phyloP scores from a whole-genome alignment of 2,329 filamentous ascomycete genomes.

The Cercospora beticola region DNA sequence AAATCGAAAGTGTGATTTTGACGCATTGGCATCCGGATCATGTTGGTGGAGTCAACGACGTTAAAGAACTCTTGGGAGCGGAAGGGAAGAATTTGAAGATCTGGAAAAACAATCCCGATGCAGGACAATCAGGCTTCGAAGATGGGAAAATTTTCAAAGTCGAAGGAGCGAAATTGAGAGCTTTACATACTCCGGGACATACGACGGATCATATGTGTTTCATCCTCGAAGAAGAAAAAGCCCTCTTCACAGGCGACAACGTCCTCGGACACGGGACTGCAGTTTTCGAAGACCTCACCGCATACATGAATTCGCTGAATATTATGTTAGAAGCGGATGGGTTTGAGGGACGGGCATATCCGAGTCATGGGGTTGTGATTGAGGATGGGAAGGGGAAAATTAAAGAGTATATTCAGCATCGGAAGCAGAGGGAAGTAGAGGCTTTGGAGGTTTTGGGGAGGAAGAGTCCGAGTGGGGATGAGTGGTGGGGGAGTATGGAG shows the following conservation, averaged over 20 bases:
- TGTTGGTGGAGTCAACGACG: conserved; percentile 63
- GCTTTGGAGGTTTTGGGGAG: conserved; percentile 62
- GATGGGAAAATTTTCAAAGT: conserved; percentile 57
- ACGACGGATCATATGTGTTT: conserved; percentile 77
- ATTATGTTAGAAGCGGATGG: conserved; percentile 60
- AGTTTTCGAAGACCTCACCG: conserved; percentile 73
- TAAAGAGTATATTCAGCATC: conserved; percentile 77
- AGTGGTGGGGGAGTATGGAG: conserved; percentile 68
- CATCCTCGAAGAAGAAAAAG: conserved; percentile 71
- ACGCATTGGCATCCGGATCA: conserved; percentile 96
- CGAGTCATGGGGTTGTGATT: conserved; percentile 81
- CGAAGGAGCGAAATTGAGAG: conserved; percentile 65
- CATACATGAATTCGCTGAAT: conserved; percentile 68
- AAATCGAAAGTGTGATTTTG: conserved; percentile 68
- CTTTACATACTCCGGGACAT: conserved; percentile 71
- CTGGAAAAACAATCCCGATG: conserved; percentile 17
- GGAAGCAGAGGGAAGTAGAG: conserved; percentile 75
- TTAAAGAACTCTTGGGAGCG: background rate
- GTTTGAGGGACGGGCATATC: conserved; percentile 72
- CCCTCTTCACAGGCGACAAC: conserved; percentile 87
- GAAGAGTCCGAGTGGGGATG: conserved; percentile 27
- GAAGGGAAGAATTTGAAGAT: conserved; percentile 21
- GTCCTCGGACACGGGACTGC: conserved; percentile 78
- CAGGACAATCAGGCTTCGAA: conserved; percentile 53
- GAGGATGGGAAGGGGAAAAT: conserved; percentile 71